Percentiles rank a stretch among this genome's conserved stretches.
phyloP scores from a whole-genome alignment of 108 stramenopile genomes.

The Skeletonema potamos region DNA sequence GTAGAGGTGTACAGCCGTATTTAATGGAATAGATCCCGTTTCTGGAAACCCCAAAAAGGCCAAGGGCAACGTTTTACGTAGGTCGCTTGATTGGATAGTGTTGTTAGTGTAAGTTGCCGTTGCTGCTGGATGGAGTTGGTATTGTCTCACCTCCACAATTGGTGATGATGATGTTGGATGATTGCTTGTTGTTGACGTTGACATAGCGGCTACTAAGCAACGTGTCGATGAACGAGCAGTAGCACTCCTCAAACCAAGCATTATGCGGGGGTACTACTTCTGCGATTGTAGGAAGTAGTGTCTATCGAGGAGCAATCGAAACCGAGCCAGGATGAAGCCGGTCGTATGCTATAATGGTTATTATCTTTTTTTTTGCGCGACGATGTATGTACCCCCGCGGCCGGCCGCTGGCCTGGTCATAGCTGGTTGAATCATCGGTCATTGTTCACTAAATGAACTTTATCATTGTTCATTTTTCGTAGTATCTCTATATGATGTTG shows the following conservation, averaged over 20 bases:
- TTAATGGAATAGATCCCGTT: conserved; percentile 52
- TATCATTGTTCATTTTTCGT: too few relatives aligned
- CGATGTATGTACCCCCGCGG: too few relatives aligned
- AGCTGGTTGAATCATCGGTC: too few relatives aligned
- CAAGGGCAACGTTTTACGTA: conserved; percentile 42
- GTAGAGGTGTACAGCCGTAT: conserved; percentile 62
- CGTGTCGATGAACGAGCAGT: background rate
- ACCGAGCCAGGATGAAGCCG: too few relatives aligned
- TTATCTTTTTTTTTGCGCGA: too few relatives aligned
- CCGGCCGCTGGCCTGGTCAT: too few relatives aligned
- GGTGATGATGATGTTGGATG: conserved; percentile 33
- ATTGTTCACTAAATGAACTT: too few relatives aligned
- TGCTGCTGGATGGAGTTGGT: conserved; percentile 42
- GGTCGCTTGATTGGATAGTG: conserved; percentile 21
- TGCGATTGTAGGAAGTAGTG: too few relatives aligned
- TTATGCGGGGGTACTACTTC: background rate
- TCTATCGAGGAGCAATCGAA: too few relatives aligned
- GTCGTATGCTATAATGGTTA: too few relatives aligned
- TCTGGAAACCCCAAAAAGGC: conserved; percentile 59
- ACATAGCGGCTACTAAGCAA: background rate
- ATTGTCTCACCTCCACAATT: conserved; percentile 63
- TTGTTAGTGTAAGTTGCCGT: conserved; percentile 25
- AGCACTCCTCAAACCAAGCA: background rate
- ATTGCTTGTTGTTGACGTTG: background rate
- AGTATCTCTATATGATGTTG: too few relatives aligned